Conservation (phyloP, 2,329 filamentous ascomycete genomes). For the Pleomassaria siparia region DNA sequence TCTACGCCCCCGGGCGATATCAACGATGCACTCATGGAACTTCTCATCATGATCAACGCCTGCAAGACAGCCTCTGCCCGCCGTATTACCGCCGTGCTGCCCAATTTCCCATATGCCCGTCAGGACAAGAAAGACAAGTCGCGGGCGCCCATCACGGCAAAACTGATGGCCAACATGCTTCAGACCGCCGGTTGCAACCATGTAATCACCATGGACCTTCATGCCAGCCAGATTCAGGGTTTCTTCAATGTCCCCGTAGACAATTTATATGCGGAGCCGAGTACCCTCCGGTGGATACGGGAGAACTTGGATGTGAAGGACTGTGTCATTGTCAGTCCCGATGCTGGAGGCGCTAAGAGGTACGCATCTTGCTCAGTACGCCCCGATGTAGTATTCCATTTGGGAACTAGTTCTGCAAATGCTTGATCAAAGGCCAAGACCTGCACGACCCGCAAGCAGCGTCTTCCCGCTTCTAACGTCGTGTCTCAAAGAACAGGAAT, state of each 20-base stretch:
- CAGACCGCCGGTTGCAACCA: constrained; percentile 92
- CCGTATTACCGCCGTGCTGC: constrained; percentile 91
- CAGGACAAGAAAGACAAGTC: constrained; percentile 98
- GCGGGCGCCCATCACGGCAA: constrained; percentile 92
- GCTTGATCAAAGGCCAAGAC: neutral
- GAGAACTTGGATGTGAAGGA: constrained; percentile 81
- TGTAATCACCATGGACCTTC: constrained; percentile 94
- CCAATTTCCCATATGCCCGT: constrained; percentile 93
- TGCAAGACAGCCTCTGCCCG: constrained; percentile 84
- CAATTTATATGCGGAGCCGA: constrained; percentile 91
- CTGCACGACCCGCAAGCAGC: neutral
- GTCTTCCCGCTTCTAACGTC: neutral
- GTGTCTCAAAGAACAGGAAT: neutral
- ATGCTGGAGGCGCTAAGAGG: constrained; percentile 93
- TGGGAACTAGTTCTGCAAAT: neutral
- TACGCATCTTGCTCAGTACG: constrained; percentile 29
- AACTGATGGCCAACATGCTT: constrained; percentile 96
- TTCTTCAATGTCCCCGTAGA: constrained; percentile 87
- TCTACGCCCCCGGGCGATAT: constrained; percentile 94
- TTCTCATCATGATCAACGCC: constrained; percentile 97
- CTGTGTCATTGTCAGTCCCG: constrained; percentile 91
- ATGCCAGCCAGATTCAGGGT: constrained; percentile 90
- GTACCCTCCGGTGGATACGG: constrained; percentile 85
- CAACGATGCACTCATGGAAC: constrained; percentile 97
- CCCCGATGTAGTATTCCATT: neutral